A percentile compares a stretch with the other conserved stretches of the same genome.
These are phyloP conservation scores for Lindgomyces ingoldianus DNA, from an alignment of 495 filamentous ascomycete genomes.

Conservation along the genomic window DNA sequence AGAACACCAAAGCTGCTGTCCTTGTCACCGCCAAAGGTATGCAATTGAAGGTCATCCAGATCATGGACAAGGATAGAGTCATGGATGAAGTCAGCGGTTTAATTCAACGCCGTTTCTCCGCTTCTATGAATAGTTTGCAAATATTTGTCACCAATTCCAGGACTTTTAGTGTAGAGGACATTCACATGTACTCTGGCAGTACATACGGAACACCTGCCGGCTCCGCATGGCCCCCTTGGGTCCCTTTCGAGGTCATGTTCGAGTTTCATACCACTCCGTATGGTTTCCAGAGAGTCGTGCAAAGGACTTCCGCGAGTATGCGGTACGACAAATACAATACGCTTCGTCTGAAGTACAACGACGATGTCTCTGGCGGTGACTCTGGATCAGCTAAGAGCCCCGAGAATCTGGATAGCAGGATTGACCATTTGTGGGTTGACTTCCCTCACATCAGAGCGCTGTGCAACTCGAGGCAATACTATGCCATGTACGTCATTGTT, in stretches of 20 bases:
- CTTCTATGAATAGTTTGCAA: slow-evolving; percentile 93
- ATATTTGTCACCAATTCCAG: slow-evolving; percentile 96
- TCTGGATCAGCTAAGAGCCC: slow-evolving; percentile 43
- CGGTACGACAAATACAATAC: slow-evolving; percentile 99
- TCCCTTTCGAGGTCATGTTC: slow-evolving; percentile 96
- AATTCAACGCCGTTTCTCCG: slow-evolving; percentile 88
- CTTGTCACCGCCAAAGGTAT: slow-evolving; percentile 94
- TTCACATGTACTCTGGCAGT: slow-evolving; percentile 92
- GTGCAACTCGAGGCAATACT: slow-evolving; percentile 95
- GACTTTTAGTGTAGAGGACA: slow-evolving; percentile 72
- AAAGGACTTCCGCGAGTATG: slow-evolving; percentile 89
- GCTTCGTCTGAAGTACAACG: slow-evolving; percentile 94
- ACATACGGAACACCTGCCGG: slow-evolving; percentile 82
- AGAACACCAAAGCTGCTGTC: slow-evolving; percentile 89
- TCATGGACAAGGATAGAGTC: slow-evolving; percentile 94
- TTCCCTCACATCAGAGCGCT: slow-evolving; percentile 90
- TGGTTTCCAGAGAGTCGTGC: slow-evolving; percentile 91
- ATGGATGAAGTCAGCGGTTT: slow-evolving; percentile 91
- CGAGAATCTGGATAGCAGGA: slow-evolving; percentile 70
- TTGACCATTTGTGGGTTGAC: slow-evolving; percentile 95
- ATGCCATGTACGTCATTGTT: slow-evolving; percentile 95
- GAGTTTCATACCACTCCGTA: slow-evolving; percentile 90
- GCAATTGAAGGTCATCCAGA: slow-evolving; percentile 93
- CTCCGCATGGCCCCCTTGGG: slow-evolving; percentile 95
- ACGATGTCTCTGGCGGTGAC: slow-evolving; percentile 72